These are phyloP conservation scores for Plenodomus tracheiphilus DNA, from an alignment of 2,329 filamentous ascomycete genomes.

Conservation along the genomic window DNA sequence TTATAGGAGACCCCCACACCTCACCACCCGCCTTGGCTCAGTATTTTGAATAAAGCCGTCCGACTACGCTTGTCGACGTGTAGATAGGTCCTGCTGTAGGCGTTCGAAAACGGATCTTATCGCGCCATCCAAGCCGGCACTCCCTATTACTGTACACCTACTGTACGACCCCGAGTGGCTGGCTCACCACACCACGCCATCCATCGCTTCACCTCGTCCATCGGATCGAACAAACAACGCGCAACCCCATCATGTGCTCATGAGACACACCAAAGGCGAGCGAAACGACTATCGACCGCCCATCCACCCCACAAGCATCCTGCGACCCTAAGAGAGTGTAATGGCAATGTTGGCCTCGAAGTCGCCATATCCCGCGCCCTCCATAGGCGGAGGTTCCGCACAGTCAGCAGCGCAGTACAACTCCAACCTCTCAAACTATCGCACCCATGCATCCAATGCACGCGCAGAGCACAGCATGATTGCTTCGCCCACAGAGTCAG, in stretches of 20 bases:
- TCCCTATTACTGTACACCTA: conserved; percentile 1
- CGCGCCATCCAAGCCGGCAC: not conserved
- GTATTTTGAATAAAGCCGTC: not conserved
- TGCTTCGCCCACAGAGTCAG: conserved; percentile 85
- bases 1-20: not conserved
- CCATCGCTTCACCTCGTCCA: not conserved
- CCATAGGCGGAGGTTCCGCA: conserved; percentile 46
- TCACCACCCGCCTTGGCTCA: not conserved
- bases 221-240: conserved; percentile 2
- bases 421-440: conserved; percentile 40
- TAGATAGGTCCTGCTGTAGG: not conserved
- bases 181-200: conserved; percentile 6
- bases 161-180: conserved; percentile 1
- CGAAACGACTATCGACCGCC: conserved; percentile 5
- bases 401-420: conserved; percentile 42
- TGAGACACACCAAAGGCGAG: conserved; percentile 9
- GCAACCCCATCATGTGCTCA: conserved; percentile 19
- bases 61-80: not conserved
- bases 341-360: conserved; percentile 84
- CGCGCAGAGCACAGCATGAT: conserved; percentile 59
- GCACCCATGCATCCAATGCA: conserved; percentile 36
- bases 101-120: not conserved
- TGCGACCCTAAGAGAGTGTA: conserved; percentile 5
- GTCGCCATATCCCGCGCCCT: conserved; percentile 64
- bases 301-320: conserved; percentile 3